Conservation (phyloP, 768 basidiomycete species). For the Psilocybe azurescens region DNA sequence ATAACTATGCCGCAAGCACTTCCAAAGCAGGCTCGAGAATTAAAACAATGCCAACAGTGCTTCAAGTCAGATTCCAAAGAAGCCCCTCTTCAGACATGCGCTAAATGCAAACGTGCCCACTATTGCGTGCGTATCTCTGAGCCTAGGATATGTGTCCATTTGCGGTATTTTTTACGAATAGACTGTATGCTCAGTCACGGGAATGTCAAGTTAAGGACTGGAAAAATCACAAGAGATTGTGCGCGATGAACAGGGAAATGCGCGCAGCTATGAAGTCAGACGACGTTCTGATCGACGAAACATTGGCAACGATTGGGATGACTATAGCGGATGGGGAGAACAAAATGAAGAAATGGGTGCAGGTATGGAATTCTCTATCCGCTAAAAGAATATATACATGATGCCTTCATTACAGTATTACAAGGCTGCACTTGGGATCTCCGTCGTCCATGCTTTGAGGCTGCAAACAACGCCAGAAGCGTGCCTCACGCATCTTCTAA, state of each 20-base stretch:
- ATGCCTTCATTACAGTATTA: not conserved
- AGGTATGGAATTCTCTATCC: not conserved
- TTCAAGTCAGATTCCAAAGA: slow-evolving; percentile 10
- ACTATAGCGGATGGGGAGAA: slow-evolving; percentile 5
- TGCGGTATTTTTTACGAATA: not conserved
- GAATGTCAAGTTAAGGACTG: slow-evolving; percentile 12
- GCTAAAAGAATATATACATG: not conserved
- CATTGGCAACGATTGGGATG: not conserved
- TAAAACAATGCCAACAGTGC: slow-evolving; percentile 19
- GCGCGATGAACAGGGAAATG: slow-evolving; percentile 8
- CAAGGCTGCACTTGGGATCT: not conserved
- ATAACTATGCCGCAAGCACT: not conserved
- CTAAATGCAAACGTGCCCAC: slow-evolving; percentile 18
- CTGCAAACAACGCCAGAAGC: not conserved
- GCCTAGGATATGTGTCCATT: not conserved
- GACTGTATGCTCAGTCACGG: not conserved
- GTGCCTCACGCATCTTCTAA: not conserved
- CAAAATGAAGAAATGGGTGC: slow-evolving; percentile 14
- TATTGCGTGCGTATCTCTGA: slow-evolving; percentile 5
- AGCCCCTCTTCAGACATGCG: slow-evolving; percentile 6
- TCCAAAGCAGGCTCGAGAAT: not conserved
- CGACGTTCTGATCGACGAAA: not conserved
- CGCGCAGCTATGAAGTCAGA: slow-evolving; percentile 6
- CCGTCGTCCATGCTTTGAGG: not conserved
- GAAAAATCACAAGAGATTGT: slow-evolving; percentile 10